Evolutionary conservation across 164 flowering plant genomes (phyloP).

Genomic region (Dillenia turbinata): DNA sequence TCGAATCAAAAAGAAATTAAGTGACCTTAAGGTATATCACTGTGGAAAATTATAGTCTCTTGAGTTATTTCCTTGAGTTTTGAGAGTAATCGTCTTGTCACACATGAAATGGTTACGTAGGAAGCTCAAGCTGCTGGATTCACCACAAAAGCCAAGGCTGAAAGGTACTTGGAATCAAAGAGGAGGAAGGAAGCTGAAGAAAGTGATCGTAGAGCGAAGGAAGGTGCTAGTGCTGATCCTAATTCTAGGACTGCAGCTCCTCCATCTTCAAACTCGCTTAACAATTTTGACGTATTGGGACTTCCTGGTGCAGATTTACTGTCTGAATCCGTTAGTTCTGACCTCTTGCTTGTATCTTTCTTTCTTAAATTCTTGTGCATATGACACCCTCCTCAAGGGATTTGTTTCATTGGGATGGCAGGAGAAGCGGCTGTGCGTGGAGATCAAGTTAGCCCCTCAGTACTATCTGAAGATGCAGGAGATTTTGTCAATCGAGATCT

Average conservation of each 20-base stretch:
- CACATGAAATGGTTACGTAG: conserved; percentile 25
- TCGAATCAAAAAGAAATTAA: conserved; percentile 59
- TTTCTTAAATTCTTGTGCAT: background rate
- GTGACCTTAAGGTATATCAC: conserved; percentile 68
- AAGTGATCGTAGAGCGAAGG: conserved; percentile 40
- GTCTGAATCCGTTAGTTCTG: conserved; percentile 59
- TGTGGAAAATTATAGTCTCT: too few relatives aligned
- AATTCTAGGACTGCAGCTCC: conserved; percentile 25
- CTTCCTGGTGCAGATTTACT: conserved; percentile 72
- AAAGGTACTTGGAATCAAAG: conserved; percentile 52
- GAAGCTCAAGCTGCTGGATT: conserved; percentile 88
- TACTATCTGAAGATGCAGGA: conserved; percentile 79
- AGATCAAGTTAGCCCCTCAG: conserved; percentile 63
- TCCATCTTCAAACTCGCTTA: conserved; percentile 22
- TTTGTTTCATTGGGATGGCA: conserved; percentile 20
- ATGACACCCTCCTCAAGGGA: background rate
- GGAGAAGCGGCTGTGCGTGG: conserved; percentile 73
- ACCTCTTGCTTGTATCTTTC: background rate
- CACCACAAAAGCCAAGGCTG: conserved; percentile 68
- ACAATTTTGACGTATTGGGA: conserved; percentile 73
- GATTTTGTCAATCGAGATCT: conserved; percentile 44
- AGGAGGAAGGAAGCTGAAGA: conserved; percentile 70
- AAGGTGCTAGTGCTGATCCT: conserved; percentile 37
- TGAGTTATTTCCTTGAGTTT: too few relatives aligned
- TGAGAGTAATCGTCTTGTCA: too few relatives aligned